Percentiles rank a stretch among this genome's conserved stretches.
phyloP scores from a whole-genome alignment of 306 rosid genomes.

The Inga leiocalycina region DNA sequence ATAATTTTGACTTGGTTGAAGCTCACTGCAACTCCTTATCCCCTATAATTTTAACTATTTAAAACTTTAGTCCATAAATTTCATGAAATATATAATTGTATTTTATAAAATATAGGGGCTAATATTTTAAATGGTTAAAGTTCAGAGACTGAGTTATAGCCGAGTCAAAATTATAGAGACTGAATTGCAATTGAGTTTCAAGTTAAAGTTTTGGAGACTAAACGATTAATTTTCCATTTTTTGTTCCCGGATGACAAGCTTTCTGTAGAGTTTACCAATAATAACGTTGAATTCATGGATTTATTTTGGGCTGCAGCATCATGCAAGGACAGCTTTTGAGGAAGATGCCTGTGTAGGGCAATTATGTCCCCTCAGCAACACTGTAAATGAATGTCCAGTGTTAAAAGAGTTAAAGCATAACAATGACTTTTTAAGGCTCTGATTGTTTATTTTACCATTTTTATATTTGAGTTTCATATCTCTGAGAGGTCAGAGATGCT shows the following conservation, averaged over 20 bases:
- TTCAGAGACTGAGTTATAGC: too few relatives aligned
- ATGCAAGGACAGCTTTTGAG: constrained; percentile 64
- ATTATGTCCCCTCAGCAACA: background rate
- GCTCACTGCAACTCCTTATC: too few relatives aligned
- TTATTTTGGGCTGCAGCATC: constrained; percentile 48
- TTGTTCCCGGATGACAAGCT: background rate
- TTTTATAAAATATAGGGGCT: background rate
- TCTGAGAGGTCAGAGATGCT: background rate
- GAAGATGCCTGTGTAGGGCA: constrained; percentile 58
- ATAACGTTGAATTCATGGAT: background rate
- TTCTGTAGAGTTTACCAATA: background rate
- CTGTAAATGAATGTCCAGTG: background rate
- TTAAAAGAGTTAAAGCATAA: background rate
- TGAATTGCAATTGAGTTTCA: too few relatives aligned
- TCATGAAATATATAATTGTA: background rate
- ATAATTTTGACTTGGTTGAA: background rate
- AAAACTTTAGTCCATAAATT: too few relatives aligned
- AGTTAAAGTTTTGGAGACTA: too few relatives aligned
- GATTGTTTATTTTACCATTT: background rate
- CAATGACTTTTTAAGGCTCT: background rate
- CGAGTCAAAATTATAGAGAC: too few relatives aligned
- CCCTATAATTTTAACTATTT: background rate
- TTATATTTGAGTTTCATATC: background rate
- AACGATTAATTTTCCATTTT: background rate
- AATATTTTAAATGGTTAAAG: background rate